Conservation (phyloP, 768 basidiomycete species). For the Tylopilus balloui region DNA sequence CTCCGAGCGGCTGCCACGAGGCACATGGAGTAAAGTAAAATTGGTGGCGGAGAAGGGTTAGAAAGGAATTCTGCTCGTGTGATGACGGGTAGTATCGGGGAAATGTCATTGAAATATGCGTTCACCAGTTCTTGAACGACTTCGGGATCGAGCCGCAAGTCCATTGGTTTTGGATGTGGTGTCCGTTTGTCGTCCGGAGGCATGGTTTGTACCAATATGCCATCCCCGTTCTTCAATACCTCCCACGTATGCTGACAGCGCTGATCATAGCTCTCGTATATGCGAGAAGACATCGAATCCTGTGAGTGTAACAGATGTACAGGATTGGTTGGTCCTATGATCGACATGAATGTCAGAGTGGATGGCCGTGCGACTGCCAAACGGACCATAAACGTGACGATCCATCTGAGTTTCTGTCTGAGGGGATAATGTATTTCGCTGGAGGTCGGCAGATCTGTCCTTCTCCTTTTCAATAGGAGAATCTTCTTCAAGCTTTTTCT, state of each 20-base stretch:
- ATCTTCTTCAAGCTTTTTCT: slow-evolving; percentile 82
- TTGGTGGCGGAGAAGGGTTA: slow-evolving; percentile 63
- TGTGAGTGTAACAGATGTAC: slow-evolving; percentile 88
- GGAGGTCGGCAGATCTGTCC: slow-evolving; percentile 28
- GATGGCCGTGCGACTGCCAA: slow-evolving; percentile 8
- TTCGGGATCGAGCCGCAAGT: slow-evolving; percentile 72
- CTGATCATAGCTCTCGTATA: slow-evolving; percentile 84
- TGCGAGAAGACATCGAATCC: slow-evolving; percentile 75
- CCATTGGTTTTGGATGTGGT: slow-evolving; percentile 56
- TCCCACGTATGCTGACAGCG: slow-evolving; percentile 88
- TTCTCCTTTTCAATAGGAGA: slow-evolving; percentile 38
- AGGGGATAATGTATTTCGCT: slow-evolving; percentile 40
- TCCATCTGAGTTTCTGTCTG: slow-evolving; percentile 49
- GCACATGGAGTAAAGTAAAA: slow-evolving; percentile 92
- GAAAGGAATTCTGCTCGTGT: slow-evolving; percentile 85
- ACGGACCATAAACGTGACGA: slow-evolving; percentile 59
- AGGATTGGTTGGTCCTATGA: slow-evolving; percentile 79
- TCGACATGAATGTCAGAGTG: slow-evolving; percentile 30
- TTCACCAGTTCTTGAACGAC: slow-evolving; percentile 82
- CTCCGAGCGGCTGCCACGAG: slow-evolving; percentile 85
- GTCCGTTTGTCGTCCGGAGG: slow-evolving; percentile 50
- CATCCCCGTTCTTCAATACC: slow-evolving; percentile 78
- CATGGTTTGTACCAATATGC: slow-evolving; percentile 76
- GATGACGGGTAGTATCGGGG: slow-evolving; percentile 86
- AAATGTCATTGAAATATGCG: slow-evolving; percentile 84